phyloP scores from a whole-genome alignment of 148 eudicot genomes.

The Diospyros kaki region DNA sequence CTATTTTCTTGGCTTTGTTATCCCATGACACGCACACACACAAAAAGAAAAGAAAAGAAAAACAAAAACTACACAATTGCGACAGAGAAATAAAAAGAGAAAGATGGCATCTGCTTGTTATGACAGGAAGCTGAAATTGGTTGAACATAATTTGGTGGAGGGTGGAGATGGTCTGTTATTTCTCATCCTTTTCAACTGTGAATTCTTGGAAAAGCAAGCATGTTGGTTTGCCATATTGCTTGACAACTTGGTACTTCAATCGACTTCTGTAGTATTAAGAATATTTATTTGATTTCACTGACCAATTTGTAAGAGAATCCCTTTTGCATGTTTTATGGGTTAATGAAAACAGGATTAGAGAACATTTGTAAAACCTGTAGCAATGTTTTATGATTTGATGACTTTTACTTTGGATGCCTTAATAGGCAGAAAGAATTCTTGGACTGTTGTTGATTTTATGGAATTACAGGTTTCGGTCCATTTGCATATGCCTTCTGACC shows the following conservation, averaged over 20 bases:
- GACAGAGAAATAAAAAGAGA: no score
- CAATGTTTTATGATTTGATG: neutral
- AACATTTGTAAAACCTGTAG: neutral
- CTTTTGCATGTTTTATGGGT: neutral
- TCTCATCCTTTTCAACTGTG: neutral
- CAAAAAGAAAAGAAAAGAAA: no score
- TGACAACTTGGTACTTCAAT: neutral
- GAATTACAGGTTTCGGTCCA: neutral
- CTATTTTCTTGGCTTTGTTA: neutral
- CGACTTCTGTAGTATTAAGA: no score
- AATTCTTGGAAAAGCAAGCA: neutral
- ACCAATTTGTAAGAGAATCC: neutral
- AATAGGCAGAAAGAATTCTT: neutral
- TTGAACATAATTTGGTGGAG: neutral
- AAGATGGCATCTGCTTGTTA: no score
- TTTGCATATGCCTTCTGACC: neutral
- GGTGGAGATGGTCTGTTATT: conserved; percentile 4
- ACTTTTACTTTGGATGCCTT: neutral
- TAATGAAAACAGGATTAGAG: neutral
- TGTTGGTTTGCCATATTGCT: neutral
- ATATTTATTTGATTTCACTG: neutral
- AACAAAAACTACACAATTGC: no score
- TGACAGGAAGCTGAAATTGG: neutral
- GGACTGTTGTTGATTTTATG: no score
- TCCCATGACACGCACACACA: no score